Base-by-base conservation (phyloP, 768 basidiomycete species). In the Rickenella mellea region DNA sequence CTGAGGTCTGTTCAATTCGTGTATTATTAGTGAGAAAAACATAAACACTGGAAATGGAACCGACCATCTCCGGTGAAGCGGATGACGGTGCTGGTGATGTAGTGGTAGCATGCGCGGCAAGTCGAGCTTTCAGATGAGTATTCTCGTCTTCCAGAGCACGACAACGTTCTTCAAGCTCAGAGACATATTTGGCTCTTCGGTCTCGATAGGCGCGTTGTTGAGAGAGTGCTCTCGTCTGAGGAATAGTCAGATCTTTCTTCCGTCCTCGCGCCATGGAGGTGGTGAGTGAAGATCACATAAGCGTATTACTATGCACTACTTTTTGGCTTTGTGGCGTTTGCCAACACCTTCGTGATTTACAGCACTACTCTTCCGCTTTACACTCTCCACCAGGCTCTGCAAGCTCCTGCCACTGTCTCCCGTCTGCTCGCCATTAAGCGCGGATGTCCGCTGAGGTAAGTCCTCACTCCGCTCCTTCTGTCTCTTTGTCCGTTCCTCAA, bases 401-500 rank as follows among this genome's bases (percentile, higher is more conserved):
- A 96, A 63, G 47, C 63, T 71, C 6, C 39, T 38, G 31, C 37
- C 40, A 29, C 4, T 40, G 24, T 30, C 35, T 12, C 40, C 35
- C 11, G 32, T 25, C 10, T 21, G 19, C 11, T 5, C 40, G 32
- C 36, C 32, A 31, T 39, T 39, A 21, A 41, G 25, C 6, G 45
- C 22, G 10, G 39, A 33, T 29, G 46, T 50, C 10, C 19, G 48
- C 24, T 37, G 43, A 10, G 15, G 12, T 19, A 17, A 17, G 42
- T 40, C 29, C 27, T 22, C 27, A 1, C 52, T 37, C 35, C 59
- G 55, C 27, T 63, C 55, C 49, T 66, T 69, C 50, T 77, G 78
- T 9, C 78, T 73, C 54, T 72, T 79, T 14, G 80, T 68, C n/a
- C 92, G 77, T 51, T 92, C 91, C n/a, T 80, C 72, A 27, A 98